Base-by-base conservation (phyloP, 495 filamentous ascomycete species). In the Hypoxylon subgilvum region DNA sequence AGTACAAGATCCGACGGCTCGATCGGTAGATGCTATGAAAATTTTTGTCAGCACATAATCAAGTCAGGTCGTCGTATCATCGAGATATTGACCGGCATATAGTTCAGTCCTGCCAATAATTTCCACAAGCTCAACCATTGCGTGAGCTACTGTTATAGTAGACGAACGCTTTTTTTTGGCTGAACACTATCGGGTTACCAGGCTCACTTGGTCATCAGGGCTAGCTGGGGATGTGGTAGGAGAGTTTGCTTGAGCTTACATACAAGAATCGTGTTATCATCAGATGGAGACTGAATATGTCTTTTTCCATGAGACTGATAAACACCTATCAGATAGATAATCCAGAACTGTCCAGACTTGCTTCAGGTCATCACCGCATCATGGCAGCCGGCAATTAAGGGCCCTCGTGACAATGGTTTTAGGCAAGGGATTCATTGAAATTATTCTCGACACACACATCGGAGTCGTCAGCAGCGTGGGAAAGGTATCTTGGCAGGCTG, bases 391-490 rank as follows among this genome's bases (percentile, higher is more conserved):
- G 68, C 73, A 80, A 71, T 72, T 61, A 72, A 82, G 78, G 87
- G 86, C 90, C 89, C 93, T 97, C 93, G 88, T 91, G 88, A 91
- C 86, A 85, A 97, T 91, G 93, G 93, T 97, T 97, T 97, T 97
- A 90, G 82, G 55, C 90, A 86, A 89, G 84, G 88, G 84, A 79
- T 78, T 76, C 67, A 63, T 66, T 23, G 61, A 64, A 75, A 76
- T 78, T 79, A 69, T 74, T 93, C 89, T 93, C 78, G 89, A 90
- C 93, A 82, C 85, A 90, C 86, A 72, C 84, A 88, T 89, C 86
- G 87, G 88, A 92, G 79, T 89, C 84, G 86, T 79, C 88, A 91
- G 88, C 79, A 79, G 84, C 87, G 85, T 89, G 73, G 81, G 66
- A 65, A 68, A 61, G 35, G 59, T 50, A 51, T 39, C 57, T 46